A percentile compares a stretch with the other conserved stretches of the same genome.
These are phyloP conservation scores for Ramularia endophylla DNA, from an alignment of 2,329 filamentous ascomycete species.

Conservation along the genomic window DNA sequence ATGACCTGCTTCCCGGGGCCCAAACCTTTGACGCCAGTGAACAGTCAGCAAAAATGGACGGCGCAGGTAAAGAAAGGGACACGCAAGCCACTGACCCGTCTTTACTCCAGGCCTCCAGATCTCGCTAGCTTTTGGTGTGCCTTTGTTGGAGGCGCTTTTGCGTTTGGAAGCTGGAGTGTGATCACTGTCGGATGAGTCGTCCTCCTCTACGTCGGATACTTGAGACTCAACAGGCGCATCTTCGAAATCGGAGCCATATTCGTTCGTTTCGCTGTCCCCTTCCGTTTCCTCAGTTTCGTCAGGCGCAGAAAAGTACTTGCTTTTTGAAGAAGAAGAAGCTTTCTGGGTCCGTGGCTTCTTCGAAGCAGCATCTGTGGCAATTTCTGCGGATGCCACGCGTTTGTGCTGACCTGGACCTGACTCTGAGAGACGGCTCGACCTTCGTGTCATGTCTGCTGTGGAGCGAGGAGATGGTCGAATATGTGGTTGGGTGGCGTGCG, in stretches of 20 bases:
- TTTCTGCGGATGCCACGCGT: constrained; percentile 18
- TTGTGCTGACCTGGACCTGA: constrained; percentile 19
- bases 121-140: constrained; percentile 33
- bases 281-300: constrained; percentile 30
- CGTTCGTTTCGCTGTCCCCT: constrained; percentile 20
- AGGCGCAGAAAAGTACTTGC: constrained; percentile 42
- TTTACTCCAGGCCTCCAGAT: constrained; percentile 53
- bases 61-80: too few species aligned
- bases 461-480: not conserved
- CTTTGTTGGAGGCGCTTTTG: constrained; percentile 9
- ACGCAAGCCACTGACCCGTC: constrained; percentile 29
- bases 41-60: too few species aligned
- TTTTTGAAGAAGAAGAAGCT: constrained; percentile 41
- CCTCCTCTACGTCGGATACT: constrained; percentile 24
- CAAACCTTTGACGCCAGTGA: constrained; percentile 27
- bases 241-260: constrained; percentile 30
- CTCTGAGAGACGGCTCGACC: constrained; percentile 21
- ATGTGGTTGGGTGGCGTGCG: too few species aligned
- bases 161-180: constrained; percentile 20
- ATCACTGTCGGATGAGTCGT: constrained; percentile 31
- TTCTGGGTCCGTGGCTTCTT: constrained; percentile 23
- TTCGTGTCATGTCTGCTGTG: constrained; percentile 21
- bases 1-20: constrained; percentile 56
- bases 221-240: constrained; percentile 35
- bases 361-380: constrained; percentile 1